Base-by-base conservation (phyloP, 1,139 yeast genomes). In the Arxiozyma heterogenica region DNA sequence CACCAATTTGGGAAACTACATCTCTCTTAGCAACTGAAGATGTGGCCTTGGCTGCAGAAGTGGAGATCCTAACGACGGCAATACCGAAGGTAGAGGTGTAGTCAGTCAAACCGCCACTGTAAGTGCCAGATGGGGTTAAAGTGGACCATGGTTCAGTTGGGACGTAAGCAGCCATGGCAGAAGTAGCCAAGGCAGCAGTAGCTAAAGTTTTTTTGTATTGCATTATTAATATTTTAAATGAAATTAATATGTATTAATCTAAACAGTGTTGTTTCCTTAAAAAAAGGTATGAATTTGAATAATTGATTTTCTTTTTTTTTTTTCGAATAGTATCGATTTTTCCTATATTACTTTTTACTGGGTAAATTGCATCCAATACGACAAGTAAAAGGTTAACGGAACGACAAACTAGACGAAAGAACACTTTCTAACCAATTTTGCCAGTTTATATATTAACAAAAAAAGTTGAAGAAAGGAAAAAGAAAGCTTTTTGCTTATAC, bases 41-140 rank as follows among this genome's bases (percentile, higher is more conserved):
- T n/a, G n/a, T 89, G 66, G 91, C 80, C 67, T 80, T 57, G 58
- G 84, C 75, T 45, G 77, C 61, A 55, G 79, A 72, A 53, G 78
- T 74, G 76, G 64, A 25, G 53, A 79, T 65, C 62, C 86, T 82
- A 55, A 74, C 72, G 59, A 84, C 81, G 61, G 85, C 86, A 64
- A 85, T 84, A 75, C 93, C 93, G 64, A 85, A 85, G 51, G 78
- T 74, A 53, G 74, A 71, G 38, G 80, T 59, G 73, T 82, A 82
- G 65, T 82, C 83, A 49, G 89, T 82, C n/a, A n/a, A n/a, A n/a
- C n/a, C n/a, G n/a, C n/a, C n/a, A n/a, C n/a, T n/a, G n/a, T n/a
- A n/a, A n/a, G n/a, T n/a, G n/a, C n/a, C n/a, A n/a, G n/a, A n/a
- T n/a, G n/a, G n/a, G n/a, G n/a, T n/a, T n/a, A n/a, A n/a, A n/a